These are phyloP conservation scores for Schwanniomyces vanrijiae DNA, from an alignment of 805 yeast species.

Conservation along the genomic window DNA sequence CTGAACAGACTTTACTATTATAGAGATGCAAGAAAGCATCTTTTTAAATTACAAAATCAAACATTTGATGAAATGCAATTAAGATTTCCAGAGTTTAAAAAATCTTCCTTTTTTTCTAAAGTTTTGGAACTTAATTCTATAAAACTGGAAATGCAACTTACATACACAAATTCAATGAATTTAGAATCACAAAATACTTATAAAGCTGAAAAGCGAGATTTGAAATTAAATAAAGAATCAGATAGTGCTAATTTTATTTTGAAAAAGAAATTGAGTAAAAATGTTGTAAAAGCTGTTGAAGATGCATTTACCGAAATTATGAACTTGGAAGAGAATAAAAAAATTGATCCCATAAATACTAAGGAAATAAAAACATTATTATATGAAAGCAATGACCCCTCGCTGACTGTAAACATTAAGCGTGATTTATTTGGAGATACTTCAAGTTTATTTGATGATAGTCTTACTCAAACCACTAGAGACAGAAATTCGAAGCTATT, in stretches of 20 bases:
- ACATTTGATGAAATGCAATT: conserved; percentile 43
- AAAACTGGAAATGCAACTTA: background rate
- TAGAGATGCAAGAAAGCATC: conserved; percentile 53
- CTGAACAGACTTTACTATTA: conserved; percentile 30
- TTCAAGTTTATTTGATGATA: conserved; percentile 31
- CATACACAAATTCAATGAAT: background rate
- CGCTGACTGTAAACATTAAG: conserved; percentile 8
- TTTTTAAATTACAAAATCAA: conserved; percentile 58
- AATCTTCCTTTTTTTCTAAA: conserved; percentile 51
- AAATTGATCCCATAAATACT: background rate
- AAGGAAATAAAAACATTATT: background rate
- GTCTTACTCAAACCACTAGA: conserved; percentile 1
- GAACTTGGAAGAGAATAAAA: conserved; percentile 15
- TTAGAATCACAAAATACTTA: conserved; percentile 1
- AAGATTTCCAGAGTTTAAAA: conserved; percentile 60
- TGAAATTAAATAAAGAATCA: background rate
- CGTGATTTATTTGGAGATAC: conserved; percentile 23
- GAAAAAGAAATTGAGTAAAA: conserved; percentile 9
- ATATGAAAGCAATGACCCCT: conserved; percentile 1
- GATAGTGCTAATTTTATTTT: background rate
- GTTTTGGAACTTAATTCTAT: conserved; percentile 45
- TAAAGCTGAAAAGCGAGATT: background rate
- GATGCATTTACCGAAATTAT: conserved; percentile 65
- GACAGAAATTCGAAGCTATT: conserved; percentile 28
- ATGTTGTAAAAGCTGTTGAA: conserved; percentile 61